Evolutionary conservation across 345 rosid genomes (phyloP), one percentile per base, ranked within the genome.

Genomic region (Populus ilicifolia): DNA sequence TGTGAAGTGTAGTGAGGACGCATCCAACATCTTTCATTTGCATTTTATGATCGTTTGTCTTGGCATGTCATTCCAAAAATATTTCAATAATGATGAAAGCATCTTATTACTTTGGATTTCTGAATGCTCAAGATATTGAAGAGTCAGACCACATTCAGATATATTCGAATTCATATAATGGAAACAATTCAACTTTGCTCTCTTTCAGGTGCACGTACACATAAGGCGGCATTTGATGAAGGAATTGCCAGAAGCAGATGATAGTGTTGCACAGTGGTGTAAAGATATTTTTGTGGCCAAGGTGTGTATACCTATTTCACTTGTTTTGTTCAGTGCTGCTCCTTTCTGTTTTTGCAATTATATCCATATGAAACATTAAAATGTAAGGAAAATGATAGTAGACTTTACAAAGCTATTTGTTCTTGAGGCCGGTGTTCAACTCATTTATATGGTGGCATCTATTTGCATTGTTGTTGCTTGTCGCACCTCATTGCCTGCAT

Each of bases 221-320:
- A 4, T 82, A 35, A 71, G 67, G 78, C 79, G 85, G n/a, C 82
- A 78, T 61, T 67, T 75, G 63, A 75, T 82, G 79, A 78, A 75
- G 67, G 85, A 82, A 30, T 36, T 82, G 73, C 85, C 85, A 5
- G 85, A 82, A 78, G 56, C 77, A 59, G 80, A 82, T 29, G 85
- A 82, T 18, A 80, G 64, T 71, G 68, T 82, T 71, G 77, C 85
- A 52, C 85, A 82, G 72, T 82, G 85, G 85, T 82, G 85, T 46
- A 78, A 79, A 75, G 85, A 82, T 82, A n/a, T 75, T 18, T 82
- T 82, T 78, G 71, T 78, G 38, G 77, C 77, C n/a, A 82, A 82
- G 82, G 85, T 82, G 18, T 67, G 77, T 44, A 13, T 61, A n/a
- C 5, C 48, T 38, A 2, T 25, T 18, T 30, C 46, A 46, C 46